These are phyloP conservation scores for Geotrichum australiense DNA, from an alignment of 1,139 yeast genomes.

Conservation along the genomic window DNA sequence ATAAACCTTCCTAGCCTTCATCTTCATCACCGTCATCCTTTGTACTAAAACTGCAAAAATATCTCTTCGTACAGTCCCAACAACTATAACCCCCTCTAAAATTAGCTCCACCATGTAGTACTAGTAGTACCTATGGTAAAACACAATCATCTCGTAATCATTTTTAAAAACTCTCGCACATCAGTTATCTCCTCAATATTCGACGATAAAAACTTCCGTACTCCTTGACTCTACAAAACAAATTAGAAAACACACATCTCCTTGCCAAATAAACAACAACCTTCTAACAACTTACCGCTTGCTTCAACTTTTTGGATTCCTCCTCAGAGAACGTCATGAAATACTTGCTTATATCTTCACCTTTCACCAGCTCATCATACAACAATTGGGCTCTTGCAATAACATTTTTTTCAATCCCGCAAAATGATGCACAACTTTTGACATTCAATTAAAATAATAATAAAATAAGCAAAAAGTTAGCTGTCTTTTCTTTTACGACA, in stretches of 20 bases:
- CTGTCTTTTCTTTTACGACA: too few species aligned
- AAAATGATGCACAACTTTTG: constrained; percentile 23
- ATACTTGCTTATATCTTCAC: constrained; percentile 21
- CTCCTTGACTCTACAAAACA: constrained; percentile 8
- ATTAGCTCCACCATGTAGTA: too few species aligned
- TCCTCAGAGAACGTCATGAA: constrained; percentile 18
- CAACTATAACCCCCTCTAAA: too few species aligned
- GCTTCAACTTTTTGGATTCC: constrained; percentile 18
- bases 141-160: too few species aligned
- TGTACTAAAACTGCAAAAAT: too few species aligned
- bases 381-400: constrained; percentile 22
- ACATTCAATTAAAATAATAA: neutral
- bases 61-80: too few species aligned
- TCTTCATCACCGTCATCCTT: too few species aligned
- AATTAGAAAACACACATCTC: neutral
- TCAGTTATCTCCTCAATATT: constrained; percentile 11
- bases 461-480: too few species aligned
- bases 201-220: constrained; percentile 18
- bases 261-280: neutral
- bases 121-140: too few species aligned
- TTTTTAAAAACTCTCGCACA: constrained; percentile 3
- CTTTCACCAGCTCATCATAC: constrained; percentile 19
- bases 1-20: too few species aligned
- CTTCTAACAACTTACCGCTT: constrained; percentile 20
- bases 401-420: constrained; percentile 22